A percentile compares a stretch with the other conserved stretches of the same genome.
phyloP scores from a whole-genome alignment of 208 protist genomes.

The Wallacemonas rigidus region DNA sequence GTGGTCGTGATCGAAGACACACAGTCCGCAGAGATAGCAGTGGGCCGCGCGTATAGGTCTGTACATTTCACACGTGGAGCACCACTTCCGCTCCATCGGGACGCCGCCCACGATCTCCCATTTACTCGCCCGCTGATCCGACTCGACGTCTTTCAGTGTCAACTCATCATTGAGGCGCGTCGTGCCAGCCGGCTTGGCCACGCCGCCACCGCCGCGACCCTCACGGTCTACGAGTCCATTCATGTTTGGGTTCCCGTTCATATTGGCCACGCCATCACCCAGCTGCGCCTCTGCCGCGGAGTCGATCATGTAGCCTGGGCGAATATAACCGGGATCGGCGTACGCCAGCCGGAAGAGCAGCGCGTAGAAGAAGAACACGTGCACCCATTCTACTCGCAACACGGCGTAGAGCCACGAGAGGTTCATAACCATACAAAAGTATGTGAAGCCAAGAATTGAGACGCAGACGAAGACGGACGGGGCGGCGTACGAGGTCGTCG shows the following conservation, averaged over 20 bases:
- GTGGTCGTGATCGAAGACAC: conserved; percentile 87
- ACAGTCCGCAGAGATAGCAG: conserved; percentile 90
- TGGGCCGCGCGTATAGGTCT: conserved; percentile 85
- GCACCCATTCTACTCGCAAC: conserved; percentile 30
- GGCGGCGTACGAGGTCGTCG: conserved; percentile 70
- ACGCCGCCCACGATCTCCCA: conserved; percentile 79
- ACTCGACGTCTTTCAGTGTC: conserved; percentile 71
- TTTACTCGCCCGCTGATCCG: conserved; percentile 55
- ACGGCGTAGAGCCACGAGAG: conserved; percentile 42
- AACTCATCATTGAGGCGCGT: conserved; percentile 29
- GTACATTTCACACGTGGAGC: conserved; percentile 84
- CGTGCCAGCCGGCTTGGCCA: background rate
- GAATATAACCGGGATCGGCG: conserved; percentile 80
- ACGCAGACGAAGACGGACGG: conserved; percentile 36
- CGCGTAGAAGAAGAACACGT: conserved; percentile 48
- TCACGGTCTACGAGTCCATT: conserved; percentile 12
- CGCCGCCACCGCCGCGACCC: background rate
- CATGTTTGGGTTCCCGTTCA: background rate
- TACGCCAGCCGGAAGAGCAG: conserved; percentile 58
- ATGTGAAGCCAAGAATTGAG: conserved; percentile 34
- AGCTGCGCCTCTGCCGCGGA: background rate
- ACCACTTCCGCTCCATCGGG: conserved; percentile 90
- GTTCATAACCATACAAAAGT: conserved; percentile 33
- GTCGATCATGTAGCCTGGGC: conserved; percentile 67
- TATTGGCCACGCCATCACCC: background rate